These are phyloP conservation scores for Lagerstroemia speciosa DNA, from an alignment of 345 rosid species.

Conservation along the genomic window DNA sequence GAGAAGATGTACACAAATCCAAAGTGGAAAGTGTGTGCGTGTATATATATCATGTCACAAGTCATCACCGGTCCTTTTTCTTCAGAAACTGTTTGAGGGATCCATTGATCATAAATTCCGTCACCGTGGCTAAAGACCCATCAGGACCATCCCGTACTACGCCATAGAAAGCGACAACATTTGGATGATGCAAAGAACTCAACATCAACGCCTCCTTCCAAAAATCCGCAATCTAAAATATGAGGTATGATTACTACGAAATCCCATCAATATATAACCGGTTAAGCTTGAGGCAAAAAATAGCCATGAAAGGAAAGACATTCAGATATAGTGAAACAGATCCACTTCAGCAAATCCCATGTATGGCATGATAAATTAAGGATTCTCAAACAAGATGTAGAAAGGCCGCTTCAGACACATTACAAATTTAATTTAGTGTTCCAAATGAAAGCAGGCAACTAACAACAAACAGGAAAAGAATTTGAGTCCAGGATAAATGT, in stretches of 20 bases:
- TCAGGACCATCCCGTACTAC: conserved; percentile 99
- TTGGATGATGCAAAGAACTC: conserved; percentile 98
- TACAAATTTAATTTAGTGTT: neutral
- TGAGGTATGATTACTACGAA: neutral
- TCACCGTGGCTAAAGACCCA: conserved; percentile 90
- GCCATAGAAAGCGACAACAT: conserved; percentile 95
- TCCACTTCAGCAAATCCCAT: neutral
- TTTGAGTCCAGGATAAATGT: neutral
- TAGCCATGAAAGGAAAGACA: neutral
- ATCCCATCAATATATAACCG: neutral
- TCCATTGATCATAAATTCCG: conserved; percentile 98
- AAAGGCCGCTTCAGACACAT: neutral
- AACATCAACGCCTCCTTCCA: conserved; percentile 95
- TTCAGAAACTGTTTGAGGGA: conserved; percentile 95
- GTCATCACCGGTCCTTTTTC: conserved; percentile 76
- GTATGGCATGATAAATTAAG: neutral
- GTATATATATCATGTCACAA: conserved; percentile 3
- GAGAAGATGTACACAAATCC: neutral
- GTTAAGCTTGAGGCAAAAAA: neutral
- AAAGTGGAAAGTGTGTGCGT: neutral
- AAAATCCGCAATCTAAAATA: conserved; percentile 77
- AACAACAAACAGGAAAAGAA: neutral
- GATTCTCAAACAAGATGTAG: neutral
- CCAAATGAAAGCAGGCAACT: neutral
- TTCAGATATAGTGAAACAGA: neutral